Percentiles rank a stretch among this genome's conserved stretches.
phyloP scores from a whole-genome alignment of 75 land plant genomes.

The Cupressus sempervirens region DNA sequence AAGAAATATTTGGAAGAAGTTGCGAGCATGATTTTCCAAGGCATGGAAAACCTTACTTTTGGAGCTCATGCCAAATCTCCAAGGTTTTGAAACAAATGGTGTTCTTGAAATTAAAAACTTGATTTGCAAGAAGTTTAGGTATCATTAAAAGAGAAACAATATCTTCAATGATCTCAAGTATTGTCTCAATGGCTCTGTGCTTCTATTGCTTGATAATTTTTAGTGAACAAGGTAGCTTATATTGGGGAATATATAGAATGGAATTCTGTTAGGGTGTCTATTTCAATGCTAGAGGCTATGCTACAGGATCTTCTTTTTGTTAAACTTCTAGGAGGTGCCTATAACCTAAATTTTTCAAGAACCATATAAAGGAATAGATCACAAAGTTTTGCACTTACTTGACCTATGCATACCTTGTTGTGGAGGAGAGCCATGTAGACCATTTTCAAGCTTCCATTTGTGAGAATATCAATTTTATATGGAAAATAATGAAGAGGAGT shows the following conservation, averaged over 20 bases:
- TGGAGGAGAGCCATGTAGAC: conserved; percentile 57
- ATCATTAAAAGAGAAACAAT: conserved; percentile 63
- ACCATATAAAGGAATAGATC: conserved; percentile 99
- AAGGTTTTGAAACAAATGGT: conserved; percentile 48
- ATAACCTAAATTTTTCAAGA: conserved; percentile 97
- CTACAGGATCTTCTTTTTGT: conserved; percentile 83
- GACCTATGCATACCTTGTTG: conserved; percentile 43
- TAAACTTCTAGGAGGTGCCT: conserved; percentile 89
- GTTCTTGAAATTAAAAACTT: conserved; percentile 75
- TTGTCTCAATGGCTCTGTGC: conserved; percentile 82
- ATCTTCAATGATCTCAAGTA: conserved; percentile 82
- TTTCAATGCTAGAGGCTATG: conserved; percentile 86
- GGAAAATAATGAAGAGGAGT: conserved; percentile 97
- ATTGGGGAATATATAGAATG: conserved; percentile 14
- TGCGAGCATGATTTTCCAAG: conserved; percentile 86
- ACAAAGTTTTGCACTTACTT: conserved; percentile 70
- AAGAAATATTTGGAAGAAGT: too few relatives aligned
- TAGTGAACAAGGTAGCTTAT: conserved; percentile 53
- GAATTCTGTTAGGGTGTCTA: conserved; percentile 31
- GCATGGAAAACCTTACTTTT: conserved; percentile 78
- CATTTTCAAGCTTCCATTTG: conserved; percentile 79
- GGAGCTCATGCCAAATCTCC: conserved; percentile 68
- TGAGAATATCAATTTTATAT: conserved; percentile 94
- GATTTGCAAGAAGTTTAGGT: conserved; percentile 85
- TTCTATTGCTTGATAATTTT: conserved; percentile 77